Base-by-base conservation (phyloP, 225 moss, liverwort and hornwort genomes). In the Pleurozium schreberi region DNA sequence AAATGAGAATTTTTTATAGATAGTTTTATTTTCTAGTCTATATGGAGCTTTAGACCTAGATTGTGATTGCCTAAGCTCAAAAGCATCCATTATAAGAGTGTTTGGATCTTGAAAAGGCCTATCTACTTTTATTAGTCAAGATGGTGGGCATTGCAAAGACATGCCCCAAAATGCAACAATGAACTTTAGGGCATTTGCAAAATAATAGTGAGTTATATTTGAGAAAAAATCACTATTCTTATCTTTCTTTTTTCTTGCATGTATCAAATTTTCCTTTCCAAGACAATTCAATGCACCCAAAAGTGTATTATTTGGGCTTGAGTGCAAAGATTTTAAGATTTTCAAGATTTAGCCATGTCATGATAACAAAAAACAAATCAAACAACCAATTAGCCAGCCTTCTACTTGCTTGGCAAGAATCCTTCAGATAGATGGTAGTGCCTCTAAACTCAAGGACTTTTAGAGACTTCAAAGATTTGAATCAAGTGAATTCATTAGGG, bases 381-480 rank as follows among this genome's bases (percentile, higher is more conserved):
- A 0, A 8, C 34, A 52, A 75, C 3, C 5, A 50, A 21, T 34
- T 75, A 14, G 6, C 6, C 0, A 75, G 52, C 8, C 8, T 36
- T 33, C 2, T 12, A 0, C 14, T 52, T 52, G 2, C 36, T 52
- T 52, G 3, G 9, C 6, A 53, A 25, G 1, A 8, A 15, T 6
- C 23, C 53, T 36, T 77, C 36, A 53, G 45, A 33, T 22, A 5
- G 0, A 76, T 76, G 52, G 1, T 52, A 23, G 34, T 8, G 22
- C 14, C 31, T 75, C 13, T 4, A 76, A 53, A 14, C 9, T 14
- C 9, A 15, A 23, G 28, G 9, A 53, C 5, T 53, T 36, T 1
- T 38, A 0, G 4, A 38, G 15, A 77, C 25, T 1, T 55, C 16
- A 38, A 38, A 38, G 16, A 55, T 4, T 0, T 15, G 0, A 38